Evolutionary conservation across 305 asterid species (phyloP).

Genomic region (Solanum chacoense): DNA sequence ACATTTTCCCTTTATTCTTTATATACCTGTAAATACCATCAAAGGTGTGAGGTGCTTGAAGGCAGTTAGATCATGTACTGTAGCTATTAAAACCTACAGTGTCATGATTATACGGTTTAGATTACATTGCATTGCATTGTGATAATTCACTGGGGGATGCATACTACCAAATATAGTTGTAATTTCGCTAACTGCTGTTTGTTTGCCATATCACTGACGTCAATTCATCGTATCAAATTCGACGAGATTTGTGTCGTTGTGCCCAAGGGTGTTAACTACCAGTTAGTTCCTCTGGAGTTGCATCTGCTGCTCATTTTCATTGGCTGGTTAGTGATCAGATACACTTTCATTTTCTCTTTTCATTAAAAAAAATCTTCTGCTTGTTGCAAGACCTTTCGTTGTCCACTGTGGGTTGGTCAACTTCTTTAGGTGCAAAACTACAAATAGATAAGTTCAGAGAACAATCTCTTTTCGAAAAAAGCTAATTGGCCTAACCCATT

Average conservation of each 20-base stretch:
- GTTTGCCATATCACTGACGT: background rate
- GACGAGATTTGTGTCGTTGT: background rate
- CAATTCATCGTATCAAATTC: background rate
- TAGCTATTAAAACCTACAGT: background rate
- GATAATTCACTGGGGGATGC: background rate
- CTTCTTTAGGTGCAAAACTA: background rate
- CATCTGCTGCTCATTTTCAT: background rate
- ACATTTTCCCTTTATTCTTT: conserved; percentile 3
- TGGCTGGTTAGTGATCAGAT: background rate
- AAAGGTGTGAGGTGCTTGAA: conserved; percentile 26
- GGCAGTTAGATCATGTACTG: conserved; percentile 6
- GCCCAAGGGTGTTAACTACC: background rate
- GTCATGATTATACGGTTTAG: background rate
- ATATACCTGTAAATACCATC: conserved; percentile 55
- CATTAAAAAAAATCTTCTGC: background rate
- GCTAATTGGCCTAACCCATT: background rate
- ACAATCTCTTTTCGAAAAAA: background rate
- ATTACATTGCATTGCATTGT: background rate
- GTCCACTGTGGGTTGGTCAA: background rate
- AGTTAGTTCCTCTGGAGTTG: background rate
- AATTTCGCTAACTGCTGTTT: background rate
- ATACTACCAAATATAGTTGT: background rate
- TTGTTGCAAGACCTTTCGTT: background rate
- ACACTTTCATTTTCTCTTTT: background rate
- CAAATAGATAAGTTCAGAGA: background rate